Conservation (phyloP, 2,329 filamentous ascomycete species). For the Ophiocordyceps sinensis region DNA sequence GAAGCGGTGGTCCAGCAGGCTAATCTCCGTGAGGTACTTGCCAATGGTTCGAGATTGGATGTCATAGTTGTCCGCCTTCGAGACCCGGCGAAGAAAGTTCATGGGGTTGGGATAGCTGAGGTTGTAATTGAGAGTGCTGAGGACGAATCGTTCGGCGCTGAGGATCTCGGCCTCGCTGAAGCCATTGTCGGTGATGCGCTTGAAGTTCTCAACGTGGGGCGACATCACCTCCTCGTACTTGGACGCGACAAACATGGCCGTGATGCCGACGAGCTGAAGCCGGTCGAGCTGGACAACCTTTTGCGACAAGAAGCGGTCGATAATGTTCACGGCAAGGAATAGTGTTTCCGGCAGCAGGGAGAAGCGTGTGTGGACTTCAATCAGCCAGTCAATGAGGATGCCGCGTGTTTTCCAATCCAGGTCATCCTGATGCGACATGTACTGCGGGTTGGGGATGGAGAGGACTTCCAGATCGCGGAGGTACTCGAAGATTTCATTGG, state of each 20-base stretch:
- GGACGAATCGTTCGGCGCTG: slow-evolving; percentile 89
- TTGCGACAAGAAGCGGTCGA: slow-evolving; percentile 89
- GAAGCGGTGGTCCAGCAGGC: slow-evolving; percentile 87
- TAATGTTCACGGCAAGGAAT: slow-evolving; percentile 94
- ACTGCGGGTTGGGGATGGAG: slow-evolving; percentile 72
- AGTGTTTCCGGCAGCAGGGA: slow-evolving; percentile 89
- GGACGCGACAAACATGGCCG: slow-evolving; percentile 98
- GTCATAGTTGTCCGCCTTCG: slow-evolving; percentile 98
- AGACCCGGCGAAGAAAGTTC: slow-evolving; percentile 98
- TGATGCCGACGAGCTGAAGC: slow-evolving; percentile 90
- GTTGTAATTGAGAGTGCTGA: slow-evolving; percentile 85
- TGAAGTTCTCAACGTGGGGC: slow-evolving; percentile 93
- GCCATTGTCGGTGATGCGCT: slow-evolving; percentile 89
- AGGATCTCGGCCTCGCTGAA: slow-evolving; percentile 93
- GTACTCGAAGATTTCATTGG: slow-evolving; percentile 94
- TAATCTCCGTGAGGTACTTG: slow-evolving; percentile 97
- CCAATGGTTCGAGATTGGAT: slow-evolving; percentile 93
- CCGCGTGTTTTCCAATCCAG: slow-evolving; percentile 98
- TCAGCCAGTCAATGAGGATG: slow-evolving; percentile 94
- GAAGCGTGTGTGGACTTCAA: slow-evolving; percentile 96
- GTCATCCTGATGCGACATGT: slow-evolving; percentile 90
- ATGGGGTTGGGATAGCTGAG: slow-evolving; percentile 98
- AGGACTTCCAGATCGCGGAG: slow-evolving; percentile 71
- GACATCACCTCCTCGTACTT: slow-evolving; percentile 99
- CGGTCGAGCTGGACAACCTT: slow-evolving; percentile 95